Base-by-base conservation (phyloP, 2,329 filamentous ascomycete genomes). In the Fusarium floridanum region DNA sequence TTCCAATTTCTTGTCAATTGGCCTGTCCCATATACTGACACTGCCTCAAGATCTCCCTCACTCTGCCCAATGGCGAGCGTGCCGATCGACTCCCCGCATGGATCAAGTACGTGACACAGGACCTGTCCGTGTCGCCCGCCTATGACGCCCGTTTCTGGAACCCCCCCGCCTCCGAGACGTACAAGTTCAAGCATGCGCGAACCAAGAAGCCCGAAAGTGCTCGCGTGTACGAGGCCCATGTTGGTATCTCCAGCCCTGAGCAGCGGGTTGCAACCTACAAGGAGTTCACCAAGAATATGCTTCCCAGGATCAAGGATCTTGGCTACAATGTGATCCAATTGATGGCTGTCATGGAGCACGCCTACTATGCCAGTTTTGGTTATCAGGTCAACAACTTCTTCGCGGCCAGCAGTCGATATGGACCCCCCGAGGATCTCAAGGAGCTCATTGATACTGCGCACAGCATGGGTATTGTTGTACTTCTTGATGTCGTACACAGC, bases 311-410 rank as follows among this genome's bases (percentile, higher is more conserved):
- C 85, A 93, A 95, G 81, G 87, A 91, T 74, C 87, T 98, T 50
- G 97, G 96, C 45, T 99, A 99, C 87, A 98, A 99, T 81, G 94
- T 95, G 64, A 98, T 99, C 77, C 97, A 99, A 82, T 88, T 99
- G 74, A 99, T 99, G 97, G 97, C 97, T 55, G 89, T 99, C 81
- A 99, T 99, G 96, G 97, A 99, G 82, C 97, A 99, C 84, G 97
- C 97, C 60, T 99, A 99, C 88, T 99, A 99, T 82, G 97, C 97
- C 79, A 98, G 96, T 81, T 99, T 99, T 79, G 97, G 97, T 56
- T 99, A 99, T 83, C 97, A 99, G 84, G 91, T 99, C 85, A 99
- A 98, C 87, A 98, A 94, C 84, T 99, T 99, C 88, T 99, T 98
- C 79, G 97, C 97, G 32, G 95, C 96, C 14, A 98, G 95, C 84